Conservation (phyloP, 148 eudicot species). For the Chenopodium quinoa region DNA sequence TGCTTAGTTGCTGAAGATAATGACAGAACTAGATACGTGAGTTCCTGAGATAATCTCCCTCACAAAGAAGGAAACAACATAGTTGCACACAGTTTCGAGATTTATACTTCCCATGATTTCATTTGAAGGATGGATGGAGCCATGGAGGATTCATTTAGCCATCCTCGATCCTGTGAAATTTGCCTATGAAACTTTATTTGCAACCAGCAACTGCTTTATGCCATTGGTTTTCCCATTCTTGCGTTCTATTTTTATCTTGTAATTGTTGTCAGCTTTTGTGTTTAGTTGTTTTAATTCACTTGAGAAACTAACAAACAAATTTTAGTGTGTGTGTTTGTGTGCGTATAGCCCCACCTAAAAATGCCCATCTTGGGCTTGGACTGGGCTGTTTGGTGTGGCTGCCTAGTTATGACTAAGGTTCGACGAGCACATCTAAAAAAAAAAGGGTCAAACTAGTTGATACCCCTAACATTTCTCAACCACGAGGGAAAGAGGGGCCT, state of each 20-base stretch:
- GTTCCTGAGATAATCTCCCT: neutral
- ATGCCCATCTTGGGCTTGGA: neutral
- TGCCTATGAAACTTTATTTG: neutral
- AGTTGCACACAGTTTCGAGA: neutral
- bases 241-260: neutral
- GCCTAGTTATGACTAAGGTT: neutral
- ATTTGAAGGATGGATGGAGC: neutral
- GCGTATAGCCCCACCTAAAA: neutral
- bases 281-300: neutral
- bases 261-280: neutral
- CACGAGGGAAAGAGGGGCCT: neutral
- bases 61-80: neutral
- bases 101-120: neutral
- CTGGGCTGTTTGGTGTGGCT: neutral
- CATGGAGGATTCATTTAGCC: neutral
- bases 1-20: neutral
- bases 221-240: neutral
- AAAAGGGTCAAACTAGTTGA: neutral
- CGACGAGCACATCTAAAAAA: neutral
- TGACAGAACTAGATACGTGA: neutral
- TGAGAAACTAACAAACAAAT: neutral
- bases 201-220: neutral
- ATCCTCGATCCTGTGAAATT: neutral
- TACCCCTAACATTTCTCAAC: neutral
- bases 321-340: neutral